Percentiles rank a stretch among this genome's conserved stretches.
phyloP scores from a whole-genome alignment of 2,329 filamentous ascomycete genomes.

The Claviceps maximensis region DNA sequence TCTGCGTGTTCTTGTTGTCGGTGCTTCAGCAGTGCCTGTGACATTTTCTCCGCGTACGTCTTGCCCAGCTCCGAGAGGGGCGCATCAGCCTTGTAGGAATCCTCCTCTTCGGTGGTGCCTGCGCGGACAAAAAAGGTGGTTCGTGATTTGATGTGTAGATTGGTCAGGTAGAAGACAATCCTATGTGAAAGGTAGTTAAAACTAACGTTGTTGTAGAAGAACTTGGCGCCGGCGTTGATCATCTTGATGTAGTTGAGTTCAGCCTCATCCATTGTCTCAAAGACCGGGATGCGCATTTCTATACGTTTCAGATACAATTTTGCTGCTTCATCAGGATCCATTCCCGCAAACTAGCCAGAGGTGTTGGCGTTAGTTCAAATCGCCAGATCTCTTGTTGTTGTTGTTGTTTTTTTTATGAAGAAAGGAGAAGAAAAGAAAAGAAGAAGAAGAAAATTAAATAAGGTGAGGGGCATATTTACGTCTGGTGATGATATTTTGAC shows the following conservation, averaged over 20 bases:
- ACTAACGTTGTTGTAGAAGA: slow-evolving; percentile 92
- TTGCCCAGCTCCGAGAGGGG: slow-evolving; percentile 67
- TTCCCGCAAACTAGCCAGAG: slow-evolving; percentile 59
- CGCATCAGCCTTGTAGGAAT: slow-evolving; percentile 85
- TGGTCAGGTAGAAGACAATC: slow-evolving; percentile 96
- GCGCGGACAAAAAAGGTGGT: slow-evolving; percentile 88
- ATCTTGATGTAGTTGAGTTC: slow-evolving; percentile 98
- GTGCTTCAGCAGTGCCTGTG: slow-evolving; percentile 68
- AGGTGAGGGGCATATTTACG: slow-evolving; percentile 34
- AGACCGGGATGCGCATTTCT: slow-evolving; percentile 82
- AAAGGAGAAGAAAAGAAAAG: too few species aligned
- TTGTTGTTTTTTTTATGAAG: too few species aligned
- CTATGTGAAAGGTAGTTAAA: slow-evolving; percentile 95
- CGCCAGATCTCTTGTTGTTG: too few species aligned
- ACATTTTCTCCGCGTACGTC: slow-evolving; percentile 75
- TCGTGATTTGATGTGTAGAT: slow-evolving; percentile 89
- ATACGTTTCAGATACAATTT: slow-evolving; percentile 85
- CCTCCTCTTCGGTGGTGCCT: slow-evolving; percentile 74
- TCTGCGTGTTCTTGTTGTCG: slow-evolving; percentile 67
- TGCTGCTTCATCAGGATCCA: slow-evolving; percentile 85
- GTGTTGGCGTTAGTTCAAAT: background rate
- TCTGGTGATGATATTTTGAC: slow-evolving; percentile 98
- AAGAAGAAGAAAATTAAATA: too few species aligned
- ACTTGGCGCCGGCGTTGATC: slow-evolving; percentile 90
- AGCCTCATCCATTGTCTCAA: slow-evolving; percentile 89